These are phyloP conservation scores for Rhododendron ferrugineum DNA, from an alignment of 148 eudicot species.

Conservation along the genomic window DNA sequence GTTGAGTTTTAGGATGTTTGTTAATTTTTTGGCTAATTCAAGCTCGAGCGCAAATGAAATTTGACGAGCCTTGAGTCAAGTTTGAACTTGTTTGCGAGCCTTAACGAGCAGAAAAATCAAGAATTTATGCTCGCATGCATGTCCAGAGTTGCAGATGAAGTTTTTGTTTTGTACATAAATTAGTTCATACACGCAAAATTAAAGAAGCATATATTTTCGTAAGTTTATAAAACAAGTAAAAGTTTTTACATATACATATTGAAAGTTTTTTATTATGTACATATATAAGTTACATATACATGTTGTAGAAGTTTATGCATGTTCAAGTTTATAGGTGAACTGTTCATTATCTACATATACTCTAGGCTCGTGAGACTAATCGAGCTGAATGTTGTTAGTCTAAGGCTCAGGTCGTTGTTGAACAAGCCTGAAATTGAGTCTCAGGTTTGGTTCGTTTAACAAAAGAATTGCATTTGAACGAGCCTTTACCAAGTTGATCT, in stretches of 20 bases:
- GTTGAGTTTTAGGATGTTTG: background rate
- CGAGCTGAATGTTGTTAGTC: background rate
- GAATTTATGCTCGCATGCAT: background rate
- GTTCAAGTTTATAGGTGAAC: background rate
- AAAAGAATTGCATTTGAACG: background rate
- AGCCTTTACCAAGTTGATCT: background rate
- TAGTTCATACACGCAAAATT: background rate
- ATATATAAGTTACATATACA: background rate
- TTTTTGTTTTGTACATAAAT: background rate
- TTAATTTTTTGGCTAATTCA: background rate
- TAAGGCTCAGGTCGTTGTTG: background rate
- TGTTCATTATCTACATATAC: background rate
- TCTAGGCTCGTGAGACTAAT: background rate
- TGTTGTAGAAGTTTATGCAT: background rate
- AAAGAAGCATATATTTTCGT: background rate
- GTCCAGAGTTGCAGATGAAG: background rate
- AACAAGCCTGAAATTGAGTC: background rate
- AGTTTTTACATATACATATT: background rate
- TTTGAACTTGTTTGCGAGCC: background rate
- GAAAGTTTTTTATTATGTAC: background rate
- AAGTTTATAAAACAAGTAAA: background rate
- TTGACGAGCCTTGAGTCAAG: background rate
- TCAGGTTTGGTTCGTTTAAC: background rate
- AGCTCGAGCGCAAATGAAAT: background rate
- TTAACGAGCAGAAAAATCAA: background rate